phyloP scores from a whole-genome alignment of 2,329 filamentous ascomycete species.

The Colletotrichum scovillei region DNA sequence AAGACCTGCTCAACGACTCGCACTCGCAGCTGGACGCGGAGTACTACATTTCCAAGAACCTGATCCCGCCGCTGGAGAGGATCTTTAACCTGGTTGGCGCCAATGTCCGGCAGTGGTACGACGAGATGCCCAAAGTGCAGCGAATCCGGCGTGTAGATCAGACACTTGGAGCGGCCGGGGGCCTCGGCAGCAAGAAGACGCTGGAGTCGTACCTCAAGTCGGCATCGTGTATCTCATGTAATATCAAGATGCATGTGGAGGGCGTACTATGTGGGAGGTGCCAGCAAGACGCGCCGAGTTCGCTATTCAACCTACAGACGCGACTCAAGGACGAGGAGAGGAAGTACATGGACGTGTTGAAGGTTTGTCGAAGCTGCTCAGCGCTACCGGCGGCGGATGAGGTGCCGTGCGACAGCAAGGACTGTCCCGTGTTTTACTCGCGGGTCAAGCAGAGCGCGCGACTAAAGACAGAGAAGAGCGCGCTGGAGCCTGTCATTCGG shows the following conservation, averaged over 20 bases:
- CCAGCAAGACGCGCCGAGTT: constrained; percentile 62
- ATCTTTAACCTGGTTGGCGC: constrained; percentile 97
- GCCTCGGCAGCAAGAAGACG: constrained; percentile 59
- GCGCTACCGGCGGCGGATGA: constrained; percentile 78
- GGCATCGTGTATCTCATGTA: constrained; percentile 83
- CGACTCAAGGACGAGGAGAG: constrained; percentile 73
- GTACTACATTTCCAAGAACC: constrained; percentile 96
- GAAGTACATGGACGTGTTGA: constrained; percentile 71
- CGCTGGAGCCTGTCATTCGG: constrained; percentile 46
- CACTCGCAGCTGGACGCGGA: constrained; percentile 88
- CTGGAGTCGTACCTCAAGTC: constrained; percentile 95
- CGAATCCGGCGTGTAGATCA: constrained; percentile 74
- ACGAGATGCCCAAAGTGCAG: constrained; percentile 94
- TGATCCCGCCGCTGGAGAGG: constrained; percentile 93
- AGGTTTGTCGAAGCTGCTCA: constrained; percentile 84
- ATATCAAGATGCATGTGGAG: constrained; percentile 58
- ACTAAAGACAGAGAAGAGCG: constrained; percentile 52
- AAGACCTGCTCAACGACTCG: constrained; percentile 80
- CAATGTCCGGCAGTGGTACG: constrained; percentile 91
- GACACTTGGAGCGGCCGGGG: constrained; percentile 41
- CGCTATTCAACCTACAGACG: constrained; percentile 72
- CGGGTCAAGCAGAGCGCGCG: constrained; percentile 71
- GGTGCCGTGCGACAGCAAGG: constrained; percentile 88
- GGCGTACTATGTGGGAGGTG: constrained; percentile 69
- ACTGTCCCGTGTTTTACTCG: constrained; percentile 93